phyloP scores from a whole-genome alignment of 1,284 basidiomycete species.

The Ganoderma boninense region DNA sequence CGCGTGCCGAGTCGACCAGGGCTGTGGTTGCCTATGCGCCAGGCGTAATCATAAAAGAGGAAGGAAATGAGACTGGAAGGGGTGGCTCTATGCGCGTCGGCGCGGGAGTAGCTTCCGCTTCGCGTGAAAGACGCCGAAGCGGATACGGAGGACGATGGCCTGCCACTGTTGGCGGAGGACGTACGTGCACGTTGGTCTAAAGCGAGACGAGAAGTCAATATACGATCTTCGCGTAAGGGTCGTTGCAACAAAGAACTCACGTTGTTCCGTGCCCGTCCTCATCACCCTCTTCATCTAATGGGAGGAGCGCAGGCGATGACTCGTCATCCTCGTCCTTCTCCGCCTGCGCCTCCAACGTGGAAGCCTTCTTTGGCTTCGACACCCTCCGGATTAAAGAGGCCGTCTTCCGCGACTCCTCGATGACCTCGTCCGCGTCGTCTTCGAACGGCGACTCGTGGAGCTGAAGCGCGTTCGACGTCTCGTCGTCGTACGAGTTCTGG shows the following conservation, averaged over 20 bases:
- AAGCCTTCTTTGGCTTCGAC: constrained; percentile 30
- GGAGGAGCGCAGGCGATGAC: constrained; percentile 26
- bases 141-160: constrained; percentile 58
- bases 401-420: constrained; percentile 29
- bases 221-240: neutral
- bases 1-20: constrained; percentile 32
- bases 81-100: constrained; percentile 29
- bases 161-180: constrained; percentile 65
- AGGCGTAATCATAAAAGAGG: constrained; percentile 9
- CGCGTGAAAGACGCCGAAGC: constrained; percentile 66
- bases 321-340: constrained; percentile 29
- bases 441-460: constrained; percentile 36
- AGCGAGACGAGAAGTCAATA: constrained; percentile 8
- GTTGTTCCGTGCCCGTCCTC: constrained; percentile 46
- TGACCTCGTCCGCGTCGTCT: constrained; percentile 30
- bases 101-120: constrained; percentile 46
- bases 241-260: constrained; percentile 7
- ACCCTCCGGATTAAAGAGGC: constrained; percentile 27
- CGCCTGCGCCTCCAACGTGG: constrained; percentile 16
- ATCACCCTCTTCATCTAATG: constrained; percentile 25
- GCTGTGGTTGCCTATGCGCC: constrained; percentile 28
- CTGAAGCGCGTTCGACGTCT: constrained; percentile 34
- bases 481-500: constrained; percentile 37
- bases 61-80: constrained; percentile 5
- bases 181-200: constrained; percentile 63